Evolutionary conservation across 305 asterid species (phyloP), one percentile per base, ranked within the genome.

Genomic region (Ajuga reptans): DNA sequence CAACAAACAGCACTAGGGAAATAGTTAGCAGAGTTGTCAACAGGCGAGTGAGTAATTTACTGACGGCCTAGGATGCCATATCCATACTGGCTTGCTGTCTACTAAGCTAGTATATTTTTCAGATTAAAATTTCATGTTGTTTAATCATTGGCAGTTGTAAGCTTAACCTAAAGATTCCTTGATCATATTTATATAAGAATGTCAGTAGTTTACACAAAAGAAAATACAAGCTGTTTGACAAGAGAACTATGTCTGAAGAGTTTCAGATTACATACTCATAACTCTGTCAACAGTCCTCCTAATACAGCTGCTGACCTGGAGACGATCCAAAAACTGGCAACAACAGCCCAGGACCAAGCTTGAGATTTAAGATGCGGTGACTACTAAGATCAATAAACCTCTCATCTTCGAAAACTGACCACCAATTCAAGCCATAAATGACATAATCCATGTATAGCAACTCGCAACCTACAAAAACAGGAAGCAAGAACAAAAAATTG

Each of bases 251-350:
- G 75, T 56, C 51, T 12, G n/a, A 55, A 4, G 4, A 33, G 75
- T 70, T 70, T 54, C 16, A 47, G 15, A 73, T 52, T 71, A 71
- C 79, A 77, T 55, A 62, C 47, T 66, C 77, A 33, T 14, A 72
- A 60, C 64, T 33, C 68, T 14, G 29, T 47, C 46, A 14, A 39
- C 41, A 39, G 29, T 41, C 71, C 73, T 61, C 68, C 27, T 55
- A 49, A 46, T 34, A 58, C 59, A 42, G 62, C 58, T 66, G 57
- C 52, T n/a, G 33, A 58, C 36, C 62, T 18, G 50, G 49, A 36
- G 10, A 55, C 52, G 37, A 18, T 42, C 47, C 21, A 9, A 45
- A 33, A 75, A 72, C 51, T 12, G 14, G 52, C 45, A 49, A 45
- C 18, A 54, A 43, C 63, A 58, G 33, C 74, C 68, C 50, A 41